Conservation (phyloP, 2,329 filamentous ascomycete genomes). For the Nakataea oryzae region DNA sequence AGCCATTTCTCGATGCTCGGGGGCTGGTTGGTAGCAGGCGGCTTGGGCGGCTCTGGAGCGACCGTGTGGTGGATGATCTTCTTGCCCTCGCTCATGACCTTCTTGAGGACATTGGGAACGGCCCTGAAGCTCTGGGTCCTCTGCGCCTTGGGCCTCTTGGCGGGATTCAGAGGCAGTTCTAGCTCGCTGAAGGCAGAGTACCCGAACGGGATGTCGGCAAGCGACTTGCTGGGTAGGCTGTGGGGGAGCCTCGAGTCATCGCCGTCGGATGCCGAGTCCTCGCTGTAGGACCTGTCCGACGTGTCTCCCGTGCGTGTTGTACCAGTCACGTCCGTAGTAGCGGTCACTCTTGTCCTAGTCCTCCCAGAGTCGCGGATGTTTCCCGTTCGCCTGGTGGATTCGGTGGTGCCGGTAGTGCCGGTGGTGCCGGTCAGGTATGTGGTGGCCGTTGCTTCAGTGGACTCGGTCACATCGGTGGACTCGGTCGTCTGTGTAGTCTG, state of each 20-base stretch:
- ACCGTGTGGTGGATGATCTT: constrained; percentile 53
- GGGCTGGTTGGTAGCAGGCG: constrained; percentile 40
- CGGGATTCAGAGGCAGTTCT: constrained; percentile 39
- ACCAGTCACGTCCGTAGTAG: constrained; percentile 10
- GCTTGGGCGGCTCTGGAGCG: constrained; percentile 35
- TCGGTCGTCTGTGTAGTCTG: constrained; percentile 1
- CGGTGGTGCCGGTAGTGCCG: not conserved
- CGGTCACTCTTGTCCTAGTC: constrained; percentile 16
- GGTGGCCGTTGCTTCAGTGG: not conserved
- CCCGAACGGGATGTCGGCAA: constrained; percentile 53
- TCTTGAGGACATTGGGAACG: constrained; percentile 53
- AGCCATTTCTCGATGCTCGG: constrained; percentile 58
- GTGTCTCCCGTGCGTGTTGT: constrained; percentile 15
- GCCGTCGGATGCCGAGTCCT: constrained; percentile 10
- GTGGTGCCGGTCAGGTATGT: not conserved
- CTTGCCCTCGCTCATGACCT: constrained; percentile 52
- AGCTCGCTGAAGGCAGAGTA: constrained; percentile 58
- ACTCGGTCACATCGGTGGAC: not conserved
- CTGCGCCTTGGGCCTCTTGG: constrained; percentile 34
- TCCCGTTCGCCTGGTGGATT: not conserved
- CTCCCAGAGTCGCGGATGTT: constrained; percentile 10
- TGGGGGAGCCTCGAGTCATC: constrained; percentile 25
- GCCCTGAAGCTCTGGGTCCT: constrained; percentile 47
- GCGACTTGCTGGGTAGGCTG: constrained; percentile 35
- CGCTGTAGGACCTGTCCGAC: constrained; percentile 17